Evolutionary conservation across 1,139 yeast species (phyloP).

Genomic region (Martiniozyma asiatica): DNA sequence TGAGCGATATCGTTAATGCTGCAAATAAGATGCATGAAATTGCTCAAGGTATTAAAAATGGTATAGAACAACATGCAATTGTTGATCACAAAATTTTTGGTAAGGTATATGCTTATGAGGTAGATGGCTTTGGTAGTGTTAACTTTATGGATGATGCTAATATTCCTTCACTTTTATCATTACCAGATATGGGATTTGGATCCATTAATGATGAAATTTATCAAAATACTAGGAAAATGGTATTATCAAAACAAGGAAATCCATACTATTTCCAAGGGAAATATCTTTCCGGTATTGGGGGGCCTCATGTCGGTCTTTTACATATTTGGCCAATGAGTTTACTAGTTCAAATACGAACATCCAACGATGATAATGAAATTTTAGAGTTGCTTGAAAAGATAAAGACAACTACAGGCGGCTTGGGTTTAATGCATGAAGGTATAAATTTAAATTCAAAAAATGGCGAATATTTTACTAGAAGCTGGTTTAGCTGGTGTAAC

Average conservation of each 20-base stretch:
- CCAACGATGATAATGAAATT: constrained; percentile 63
- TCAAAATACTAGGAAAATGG: constrained; percentile 70
- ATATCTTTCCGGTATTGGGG: constrained; percentile 69
- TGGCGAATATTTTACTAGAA: constrained; percentile 45
- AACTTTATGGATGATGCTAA: constrained; percentile 86
- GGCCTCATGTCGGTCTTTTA: constrained; percentile 75
- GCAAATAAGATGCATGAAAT: constrained; percentile 15
- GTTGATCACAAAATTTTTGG: constrained; percentile 61
- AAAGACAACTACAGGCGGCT: constrained; percentile 51
- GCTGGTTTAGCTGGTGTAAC: constrained; percentile 95
- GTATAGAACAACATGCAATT: constrained; percentile 54
- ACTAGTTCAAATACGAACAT: constrained; percentile 60
- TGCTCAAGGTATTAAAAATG: constrained; percentile 35
- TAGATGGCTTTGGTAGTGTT: constrained; percentile 75
- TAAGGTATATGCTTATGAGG: constrained; percentile 74
- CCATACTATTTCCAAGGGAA: constrained; percentile 64
- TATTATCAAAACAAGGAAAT: constrained; percentile 56
- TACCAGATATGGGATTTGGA: constrained; percentile 71
- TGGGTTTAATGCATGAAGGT: constrained; percentile 81
- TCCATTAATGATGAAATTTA: constrained; percentile 43
- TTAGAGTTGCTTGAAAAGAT: constrained; percentile 34
- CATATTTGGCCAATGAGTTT: constrained; percentile 91
- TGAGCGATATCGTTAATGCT: background rate
- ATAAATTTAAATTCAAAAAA: constrained; percentile 47
- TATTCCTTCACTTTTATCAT: constrained; percentile 67